These are phyloP conservation scores for Cercospora beticola DNA, from an alignment of 2,329 filamentous ascomycete genomes.

Conservation along the genomic window DNA sequence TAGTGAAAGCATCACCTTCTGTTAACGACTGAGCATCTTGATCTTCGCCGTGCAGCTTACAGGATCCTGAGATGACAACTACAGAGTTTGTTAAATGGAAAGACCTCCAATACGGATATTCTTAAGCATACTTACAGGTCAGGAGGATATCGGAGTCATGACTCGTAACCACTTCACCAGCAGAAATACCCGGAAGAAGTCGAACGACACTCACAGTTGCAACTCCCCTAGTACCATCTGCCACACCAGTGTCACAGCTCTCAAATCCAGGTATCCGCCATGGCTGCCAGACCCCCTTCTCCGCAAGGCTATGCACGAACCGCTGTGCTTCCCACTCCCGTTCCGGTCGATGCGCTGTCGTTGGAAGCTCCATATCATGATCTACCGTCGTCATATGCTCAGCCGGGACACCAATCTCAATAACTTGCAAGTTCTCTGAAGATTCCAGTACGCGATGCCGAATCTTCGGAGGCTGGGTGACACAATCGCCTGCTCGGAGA, in stretches of 20 bases:
- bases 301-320: constrained; percentile 16
- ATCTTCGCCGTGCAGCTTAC: constrained; percentile 10
- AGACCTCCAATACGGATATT: not conserved
- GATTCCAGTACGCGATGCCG: constrained; percentile 18
- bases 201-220: constrained; percentile 13
- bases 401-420: constrained; percentile 21
- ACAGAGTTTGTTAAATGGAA: not conserved
- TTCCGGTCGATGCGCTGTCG: not conserved
- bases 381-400: constrained; percentile 21
- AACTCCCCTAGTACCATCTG: constrained; percentile 16
- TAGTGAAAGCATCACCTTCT: constrained; percentile 19
- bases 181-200: not conserved
- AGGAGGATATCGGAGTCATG: constrained; percentile 20
- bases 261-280: constrained; percentile 19
- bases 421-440: constrained; percentile 16
- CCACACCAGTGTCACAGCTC: constrained; percentile 15
- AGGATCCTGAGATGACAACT: constrained; percentile 19
- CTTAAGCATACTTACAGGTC: constrained; percentile 13
- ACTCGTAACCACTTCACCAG: constrained; percentile 1
- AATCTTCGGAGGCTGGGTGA: constrained; percentile 21
- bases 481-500: constrained; percentile 19
- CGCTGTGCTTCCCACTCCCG: constrained; percentile 20
- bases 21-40: constrained; percentile 6
- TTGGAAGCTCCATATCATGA: constrained; percentile 15
- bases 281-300: constrained; percentile 13